A percentile compares a stretch with the other conserved stretches of the same genome.
These are phyloP conservation scores for Penicillium crystallinum DNA, from an alignment of 495 filamentous ascomycete genomes.

Conservation along the genomic window DNA sequence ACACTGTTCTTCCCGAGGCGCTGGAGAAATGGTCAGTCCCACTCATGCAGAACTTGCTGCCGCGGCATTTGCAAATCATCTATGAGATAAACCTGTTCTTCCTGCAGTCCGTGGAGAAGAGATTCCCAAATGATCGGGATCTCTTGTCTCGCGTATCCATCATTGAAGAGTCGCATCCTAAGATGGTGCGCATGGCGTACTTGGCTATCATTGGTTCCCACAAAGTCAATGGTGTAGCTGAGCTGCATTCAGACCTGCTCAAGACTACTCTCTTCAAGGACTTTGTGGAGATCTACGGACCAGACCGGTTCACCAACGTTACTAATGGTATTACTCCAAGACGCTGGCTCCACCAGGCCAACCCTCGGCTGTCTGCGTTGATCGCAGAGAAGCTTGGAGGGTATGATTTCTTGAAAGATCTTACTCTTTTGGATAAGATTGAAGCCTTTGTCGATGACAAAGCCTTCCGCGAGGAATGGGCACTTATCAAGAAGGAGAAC, in stretches of 20 bases:
- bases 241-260: constrained; percentile 94
- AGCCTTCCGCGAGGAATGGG: constrained; percentile 86
- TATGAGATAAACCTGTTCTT: constrained; percentile 97
- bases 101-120: constrained; percentile 80
- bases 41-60: constrained; percentile 84
- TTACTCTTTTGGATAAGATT: constrained; percentile 77
- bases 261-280: constrained; percentile 99
- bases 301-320: constrained; percentile 97
- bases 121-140: constrained; percentile 84
- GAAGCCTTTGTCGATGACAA: constrained; percentile 78
- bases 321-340: constrained; percentile 96
- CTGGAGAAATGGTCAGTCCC: constrained; percentile 98
- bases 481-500: constrained; percentile 76
- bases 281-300: constrained; percentile 88
- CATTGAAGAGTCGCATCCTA: constrained; percentile 94
- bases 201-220: constrained; percentile 95
- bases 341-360: constrained; percentile 96
- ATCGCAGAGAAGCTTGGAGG: constrained; percentile 86
- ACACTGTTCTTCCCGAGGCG: constrained; percentile 94
- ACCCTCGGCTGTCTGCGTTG: constrained; percentile 84
- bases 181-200: constrained; percentile 97
- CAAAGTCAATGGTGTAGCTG: constrained; percentile 98
- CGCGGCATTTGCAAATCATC: constrained; percentile 94
- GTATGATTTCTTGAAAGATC: constrained; percentile 77
- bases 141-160: constrained; percentile 82